These are phyloP conservation scores for Gossypioides kirkii DNA, from an alignment of 345 rosid genomes.

Conservation along the genomic window DNA sequence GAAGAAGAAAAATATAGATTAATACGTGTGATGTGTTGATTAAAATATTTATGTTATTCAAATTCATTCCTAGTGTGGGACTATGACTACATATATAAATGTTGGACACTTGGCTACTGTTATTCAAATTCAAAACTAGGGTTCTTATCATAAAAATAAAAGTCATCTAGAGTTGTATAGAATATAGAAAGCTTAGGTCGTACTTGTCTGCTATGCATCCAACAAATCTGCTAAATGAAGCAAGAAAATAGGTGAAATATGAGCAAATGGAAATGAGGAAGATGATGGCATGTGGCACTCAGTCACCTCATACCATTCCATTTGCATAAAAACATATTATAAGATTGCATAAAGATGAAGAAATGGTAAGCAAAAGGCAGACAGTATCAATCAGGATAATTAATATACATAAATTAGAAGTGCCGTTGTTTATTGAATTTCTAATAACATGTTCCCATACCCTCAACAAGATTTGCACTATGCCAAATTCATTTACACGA, in stretches of 20 bases:
- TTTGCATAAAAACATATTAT: not conserved
- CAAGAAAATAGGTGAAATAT: not conserved
- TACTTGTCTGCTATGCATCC: constrained; percentile 13
- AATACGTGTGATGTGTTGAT: too few relatives aligned
- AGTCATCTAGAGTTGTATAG: too few relatives aligned
- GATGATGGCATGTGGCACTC: not conserved
- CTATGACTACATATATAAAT: not conserved
- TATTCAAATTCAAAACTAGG: too few relatives aligned
- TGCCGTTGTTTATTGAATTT: not conserved
- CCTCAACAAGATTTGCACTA: not conserved
- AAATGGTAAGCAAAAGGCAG: not conserved
- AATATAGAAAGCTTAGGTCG: not conserved
- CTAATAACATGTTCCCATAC: not conserved
- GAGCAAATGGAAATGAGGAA: not conserved
- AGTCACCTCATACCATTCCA: too few relatives aligned
- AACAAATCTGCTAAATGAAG: not conserved
- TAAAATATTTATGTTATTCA: too few relatives aligned
- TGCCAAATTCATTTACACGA: not conserved
- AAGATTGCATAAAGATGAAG: not conserved
- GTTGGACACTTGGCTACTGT: constrained; percentile 6
- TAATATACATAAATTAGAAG: not conserved
- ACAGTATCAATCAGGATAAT: not conserved
- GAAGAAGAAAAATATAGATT: too few relatives aligned
- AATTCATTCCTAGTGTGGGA: too few relatives aligned
- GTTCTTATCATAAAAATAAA: too few relatives aligned